Conservation (phyloP, 2,329 filamentous ascomycete genomes). For the Orbilia quercus region DNA sequence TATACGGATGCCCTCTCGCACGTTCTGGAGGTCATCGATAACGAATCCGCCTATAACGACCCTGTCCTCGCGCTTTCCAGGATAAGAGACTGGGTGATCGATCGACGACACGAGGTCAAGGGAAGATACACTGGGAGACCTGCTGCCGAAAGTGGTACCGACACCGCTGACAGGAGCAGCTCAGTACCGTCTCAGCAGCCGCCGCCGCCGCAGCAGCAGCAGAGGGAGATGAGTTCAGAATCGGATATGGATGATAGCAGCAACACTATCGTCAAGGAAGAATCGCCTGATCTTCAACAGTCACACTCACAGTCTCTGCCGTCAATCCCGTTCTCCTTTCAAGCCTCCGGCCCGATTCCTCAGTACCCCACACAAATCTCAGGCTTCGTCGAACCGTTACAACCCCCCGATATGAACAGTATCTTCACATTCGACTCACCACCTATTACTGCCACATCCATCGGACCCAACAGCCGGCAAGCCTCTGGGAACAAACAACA, state of each 20-base stretch:
- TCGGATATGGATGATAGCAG: slow-evolving; percentile 42
- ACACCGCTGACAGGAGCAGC: slow-evolving; percentile 1
- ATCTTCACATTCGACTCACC: slow-evolving; percentile 53
- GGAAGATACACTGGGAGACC: slow-evolving; percentile 16
- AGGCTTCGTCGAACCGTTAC: slow-evolving; percentile 24
- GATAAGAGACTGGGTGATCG: slow-evolving; percentile 56
- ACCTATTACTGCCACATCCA: slow-evolving; percentile 1
- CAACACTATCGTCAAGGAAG: slow-evolving; percentile 29
- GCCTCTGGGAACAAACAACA: slow-evolving; percentile 28
- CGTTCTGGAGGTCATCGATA: slow-evolving; percentile 53
- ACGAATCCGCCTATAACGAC: slow-evolving; percentile 52
- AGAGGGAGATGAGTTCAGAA: slow-evolving; percentile 50
- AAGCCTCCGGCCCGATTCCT: slow-evolving; percentile 29
- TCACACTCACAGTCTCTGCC: slow-evolving; percentile 13
- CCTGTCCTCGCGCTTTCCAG: slow-evolving; percentile 47
- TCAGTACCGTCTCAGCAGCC: slow-evolving; percentile 40
- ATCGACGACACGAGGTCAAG: slow-evolving; percentile 47
- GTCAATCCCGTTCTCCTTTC: slow-evolving; percentile 44
- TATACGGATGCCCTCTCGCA: slow-evolving; percentile 53
- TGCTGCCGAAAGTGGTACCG: no score
- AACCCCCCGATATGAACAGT: slow-evolving; percentile 39
- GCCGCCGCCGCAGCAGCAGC: no score
- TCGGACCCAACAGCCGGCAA: slow-evolving; percentile 21
- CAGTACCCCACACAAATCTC: slow-evolving; percentile 44
- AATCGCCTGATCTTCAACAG: slow-evolving; percentile 3